Base-by-base conservation (phyloP, 176 grass and related monocot species). In the Carex pumila region DNA sequence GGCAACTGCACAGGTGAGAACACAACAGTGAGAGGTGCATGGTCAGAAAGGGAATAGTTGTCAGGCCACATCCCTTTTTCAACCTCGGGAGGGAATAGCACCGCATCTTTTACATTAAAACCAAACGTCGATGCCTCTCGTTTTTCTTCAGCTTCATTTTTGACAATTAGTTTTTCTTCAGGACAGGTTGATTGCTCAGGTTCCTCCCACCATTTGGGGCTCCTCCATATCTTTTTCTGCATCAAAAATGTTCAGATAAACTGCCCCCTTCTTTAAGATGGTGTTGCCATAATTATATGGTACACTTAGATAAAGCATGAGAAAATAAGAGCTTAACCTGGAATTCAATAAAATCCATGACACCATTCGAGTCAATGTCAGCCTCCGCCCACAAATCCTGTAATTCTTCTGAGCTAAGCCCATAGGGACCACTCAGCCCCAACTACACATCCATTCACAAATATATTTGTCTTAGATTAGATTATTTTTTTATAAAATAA, bases 51-150 rank as follows among this genome's bases (percentile, higher is more conserved):
- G 71, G 87, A 94, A 45, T 97, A 97, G 60, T 94, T 92, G 64
- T 97, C 92, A 7, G 91, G 92, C 91, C 94, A 97, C 87, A 85
- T 86, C 81, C 94, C 92, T 89, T 86, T 94, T 64, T 94, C 94
- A 10, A 94, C 92, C 66, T 97, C 94, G 7, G 94, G 94, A 15
- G 94, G 94, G 52, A 97, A 97, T 62, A 97, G 79, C 82, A 92
- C 90, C 49, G 94, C 94, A 77, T 92, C 88, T 53, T 82, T 87
- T 71, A 87, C 78, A 53, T 81, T 70, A 50, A 81, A 82, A 43
- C 76, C 76, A 47, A 82, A 82, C 4, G 78, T 64, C 25, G n/a
- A 62, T 57, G 15, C 12, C 22, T 65, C 71, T 32, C 41, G 29
- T 14, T 80, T 76, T 86, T 71, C 85, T 62, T 71, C 75, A 17